Base-by-base conservation (phyloP, 192 early-diverging fungal genomes). In the Entomortierella parvispora region DNA sequence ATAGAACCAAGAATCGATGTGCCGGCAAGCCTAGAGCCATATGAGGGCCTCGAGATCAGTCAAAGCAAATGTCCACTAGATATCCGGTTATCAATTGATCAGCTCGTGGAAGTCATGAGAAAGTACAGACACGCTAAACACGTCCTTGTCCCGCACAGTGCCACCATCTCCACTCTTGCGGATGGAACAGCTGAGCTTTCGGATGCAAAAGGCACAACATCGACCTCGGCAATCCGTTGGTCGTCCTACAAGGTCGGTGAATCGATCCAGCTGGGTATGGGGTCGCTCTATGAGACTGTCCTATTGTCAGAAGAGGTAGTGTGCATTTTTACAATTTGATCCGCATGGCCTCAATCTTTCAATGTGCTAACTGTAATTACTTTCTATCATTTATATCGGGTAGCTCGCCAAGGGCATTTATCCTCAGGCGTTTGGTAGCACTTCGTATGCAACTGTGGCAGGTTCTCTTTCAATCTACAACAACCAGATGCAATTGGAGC, bases 1-100 rank as follows among this genome's bases (percentile, higher is more conserved):
- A 2, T 48, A 82, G 81, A 83, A 34, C 79, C 81, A 3, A 56
- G 79, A 42, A 65, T 71, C n/a, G 77, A 83, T 61, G 59, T 51
- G 25, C 42, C 52, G 9, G 66, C 68, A 40, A 62, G 71, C 32
- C 37, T 83, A 29, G 71, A 69, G 0, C 65, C 71, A 11, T 83
- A 71, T 46, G 68, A 83, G 51, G 65, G 49, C 12, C 62, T 83
- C 18, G 67, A 71, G n/a, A 83, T 83, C 37, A 64, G 48, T 32
- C 50, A 56, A 29, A 68, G 37, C n/a, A 54, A 56, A 26, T 49
- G 68, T 55, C 77, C 71, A 10, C 34, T 83, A 10, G 77, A 83
- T 48, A 79, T 71, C 23, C 63, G 81, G 23, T 53, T 83, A 8
- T 69, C 77, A 26, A 47, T 80, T 0, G 63, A 80, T 46, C 66